Evolutionary conservation across 306 rosid species (phyloP), one percentile per base, ranked within the genome.

Genomic region (Cicer bijugum): DNA sequence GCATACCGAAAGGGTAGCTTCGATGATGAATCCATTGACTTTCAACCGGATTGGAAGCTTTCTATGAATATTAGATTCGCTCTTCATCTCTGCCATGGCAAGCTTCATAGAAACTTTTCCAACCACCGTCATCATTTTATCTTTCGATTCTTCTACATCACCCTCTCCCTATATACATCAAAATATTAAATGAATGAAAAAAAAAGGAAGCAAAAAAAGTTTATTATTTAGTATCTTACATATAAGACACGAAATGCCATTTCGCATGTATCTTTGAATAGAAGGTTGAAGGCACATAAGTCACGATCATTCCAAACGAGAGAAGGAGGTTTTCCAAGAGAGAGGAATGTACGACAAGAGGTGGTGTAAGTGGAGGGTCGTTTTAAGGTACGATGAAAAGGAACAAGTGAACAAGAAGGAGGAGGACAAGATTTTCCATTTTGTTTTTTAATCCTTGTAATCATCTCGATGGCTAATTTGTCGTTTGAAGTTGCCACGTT

Each of bases 1-100:
- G 40, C 82, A 7, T 79, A 90, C 98, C 88, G 59, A 76, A 72
- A 92, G 87, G 50, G 87, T 72, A 79, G 90, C 92, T 19, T 88
- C 82, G 7, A 70, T 71, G 69, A 63, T 52, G 19, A 78, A 66
- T 42, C 91, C 86, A 68, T 84, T 76, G 80, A 84, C 75, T 45
- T 78, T 84, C 70, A 86, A 78, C 63, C 63, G 39, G 38, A 92
- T 77, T 6, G 90, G 85, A 80, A 92, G 80, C 79, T 76, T 87
- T 63, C 76, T 63, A 40, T 82, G 80, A 20, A 58, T 17, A 51
- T 16, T 16, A 16, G 80, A 53, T 38, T 47, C 69, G 8, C 9
- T 75, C 89, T 56, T 77, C 72, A 50, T 67, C 78, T 33, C 72
- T 12, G 60, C 86, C 63, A 81, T 53, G 47, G 75, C 59, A 17